phyloP scores from a whole-genome alignment of 2,329 filamentous ascomycete species.

The Microascus cirrosus region DNA sequence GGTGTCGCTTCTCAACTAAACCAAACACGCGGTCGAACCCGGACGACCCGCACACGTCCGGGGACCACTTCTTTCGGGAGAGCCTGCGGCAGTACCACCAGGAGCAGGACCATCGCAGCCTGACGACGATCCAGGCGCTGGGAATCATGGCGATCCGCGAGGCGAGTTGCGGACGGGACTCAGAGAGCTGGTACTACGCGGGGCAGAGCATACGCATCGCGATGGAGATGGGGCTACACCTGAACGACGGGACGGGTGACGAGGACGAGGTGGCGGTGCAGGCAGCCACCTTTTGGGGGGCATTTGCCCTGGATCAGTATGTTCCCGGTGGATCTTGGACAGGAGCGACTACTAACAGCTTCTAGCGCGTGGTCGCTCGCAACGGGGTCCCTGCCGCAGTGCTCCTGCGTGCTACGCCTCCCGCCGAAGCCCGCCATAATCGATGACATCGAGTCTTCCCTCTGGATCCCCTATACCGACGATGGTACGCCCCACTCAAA shows the following conservation, averaged over 20 bases:
- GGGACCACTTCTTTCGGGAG: constrained; percentile 66
- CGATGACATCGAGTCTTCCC: constrained; percentile 45
- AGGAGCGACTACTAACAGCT: neutral
- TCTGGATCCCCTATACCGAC: constrained; percentile 49
- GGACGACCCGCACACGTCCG: constrained; percentile 51
- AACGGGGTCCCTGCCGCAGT: constrained; percentile 49
- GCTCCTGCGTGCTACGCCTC: constrained; percentile 43
- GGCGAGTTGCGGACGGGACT: constrained; percentile 61
- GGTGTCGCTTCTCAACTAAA: constrained; percentile 58
- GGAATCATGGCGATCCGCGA: constrained; percentile 68
- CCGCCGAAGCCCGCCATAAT: constrained; percentile 51
- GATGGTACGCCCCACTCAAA: constrained; percentile 31
- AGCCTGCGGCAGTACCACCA: constrained; percentile 48
- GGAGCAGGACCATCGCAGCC: constrained; percentile 44
- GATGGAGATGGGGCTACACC: constrained; percentile 60
- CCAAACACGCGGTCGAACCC: constrained; percentile 52
- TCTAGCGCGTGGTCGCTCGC: constrained; percentile 54
- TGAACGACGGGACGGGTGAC: constrained; percentile 33
- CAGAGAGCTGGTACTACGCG: constrained; percentile 61
- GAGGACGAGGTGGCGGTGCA: constrained; percentile 47
- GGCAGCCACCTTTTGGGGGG: constrained; percentile 50
- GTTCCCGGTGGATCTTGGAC: constrained; percentile 11
- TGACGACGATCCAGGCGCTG: constrained; percentile 65
- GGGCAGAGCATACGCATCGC: constrained; percentile 63
- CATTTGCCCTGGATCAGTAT: constrained; percentile 53